phyloP scores from a whole-genome alignment of 257 asterid genomes.

The Solanum sitiens region DNA sequence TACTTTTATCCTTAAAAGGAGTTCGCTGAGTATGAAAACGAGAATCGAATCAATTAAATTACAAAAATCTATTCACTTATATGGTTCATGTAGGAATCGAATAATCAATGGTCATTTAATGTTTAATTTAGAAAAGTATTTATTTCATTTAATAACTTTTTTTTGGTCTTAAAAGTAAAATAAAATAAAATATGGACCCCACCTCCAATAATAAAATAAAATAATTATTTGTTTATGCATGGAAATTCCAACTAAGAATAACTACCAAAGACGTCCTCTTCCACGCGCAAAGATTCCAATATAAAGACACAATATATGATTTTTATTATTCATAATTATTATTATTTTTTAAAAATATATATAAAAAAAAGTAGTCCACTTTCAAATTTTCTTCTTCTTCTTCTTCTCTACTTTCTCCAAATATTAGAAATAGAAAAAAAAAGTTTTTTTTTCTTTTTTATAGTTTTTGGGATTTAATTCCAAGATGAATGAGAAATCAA shows the following conservation, averaged over 20 bases:
- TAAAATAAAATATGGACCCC: background rate
- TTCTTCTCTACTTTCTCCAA: background rate
- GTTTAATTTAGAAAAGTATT: background rate
- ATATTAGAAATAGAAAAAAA: background rate
- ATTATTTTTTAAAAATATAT: background rate
- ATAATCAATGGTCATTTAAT: too few species aligned
- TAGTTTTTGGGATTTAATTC: background rate
- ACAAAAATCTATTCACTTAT: background rate
- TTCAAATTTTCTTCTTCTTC: background rate
- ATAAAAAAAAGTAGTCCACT: background rate
- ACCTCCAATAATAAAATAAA: background rate
- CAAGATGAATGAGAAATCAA: conserved; percentile 28
- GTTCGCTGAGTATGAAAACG: background rate
- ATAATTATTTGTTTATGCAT: background rate
- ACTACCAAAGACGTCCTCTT: conserved; percentile 1
- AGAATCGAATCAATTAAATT: background rate
- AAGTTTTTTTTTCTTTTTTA: too few species aligned
- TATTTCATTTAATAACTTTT: too few species aligned
- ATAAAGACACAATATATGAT: background rate
- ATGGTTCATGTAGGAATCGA: background rate
- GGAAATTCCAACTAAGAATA: background rate
- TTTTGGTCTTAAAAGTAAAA: background rate
- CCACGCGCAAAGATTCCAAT: conserved; percentile 3
- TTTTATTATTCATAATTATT: background rate
- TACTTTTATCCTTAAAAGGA: background rate